A percentile compares a stretch with the other conserved stretches of the same genome.
These are phyloP conservation scores for Halenospora varia DNA, from an alignment of 495 filamentous ascomycete genomes.

Conservation along the genomic window DNA sequence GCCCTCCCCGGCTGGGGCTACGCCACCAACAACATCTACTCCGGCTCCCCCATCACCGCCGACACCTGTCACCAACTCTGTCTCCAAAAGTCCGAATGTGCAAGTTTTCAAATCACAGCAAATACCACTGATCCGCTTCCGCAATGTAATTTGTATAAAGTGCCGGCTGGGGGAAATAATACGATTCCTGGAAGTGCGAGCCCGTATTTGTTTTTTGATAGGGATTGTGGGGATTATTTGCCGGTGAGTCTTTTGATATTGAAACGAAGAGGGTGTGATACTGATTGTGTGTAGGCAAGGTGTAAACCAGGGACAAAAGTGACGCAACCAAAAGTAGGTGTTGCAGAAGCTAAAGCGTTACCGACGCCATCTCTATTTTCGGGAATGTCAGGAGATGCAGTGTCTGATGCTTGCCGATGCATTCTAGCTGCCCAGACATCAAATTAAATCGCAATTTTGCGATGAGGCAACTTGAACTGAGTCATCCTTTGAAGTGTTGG, in stretches of 20 bases:
- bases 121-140: not conserved
- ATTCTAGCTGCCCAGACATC: no score
- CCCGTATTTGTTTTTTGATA: conserved; percentile 6
- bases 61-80: conserved; percentile 7
- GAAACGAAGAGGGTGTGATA: no score
- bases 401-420: no score
- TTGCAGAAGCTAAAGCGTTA: no score
- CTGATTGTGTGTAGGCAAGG: no score
- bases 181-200: not conserved
- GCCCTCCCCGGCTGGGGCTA: not conserved
- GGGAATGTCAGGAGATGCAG: no score
- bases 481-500: no score
- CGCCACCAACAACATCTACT: conserved; percentile 4
- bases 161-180: not conserved
- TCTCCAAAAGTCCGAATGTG: not conserved
- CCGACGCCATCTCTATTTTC: no score
- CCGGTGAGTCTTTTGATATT: conserved; percentile 6
- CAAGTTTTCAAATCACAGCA: conserved; percentile 4
- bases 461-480: no score
- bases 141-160: conserved; percentile 7
- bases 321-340: no score
- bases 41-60: not conserved
- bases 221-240: conserved; percentile 6
- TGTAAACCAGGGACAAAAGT: no score
- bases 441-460: no score